phyloP scores from a whole-genome alignment of 306 rosid genomes.

The Erythrophleum fordii region DNA sequence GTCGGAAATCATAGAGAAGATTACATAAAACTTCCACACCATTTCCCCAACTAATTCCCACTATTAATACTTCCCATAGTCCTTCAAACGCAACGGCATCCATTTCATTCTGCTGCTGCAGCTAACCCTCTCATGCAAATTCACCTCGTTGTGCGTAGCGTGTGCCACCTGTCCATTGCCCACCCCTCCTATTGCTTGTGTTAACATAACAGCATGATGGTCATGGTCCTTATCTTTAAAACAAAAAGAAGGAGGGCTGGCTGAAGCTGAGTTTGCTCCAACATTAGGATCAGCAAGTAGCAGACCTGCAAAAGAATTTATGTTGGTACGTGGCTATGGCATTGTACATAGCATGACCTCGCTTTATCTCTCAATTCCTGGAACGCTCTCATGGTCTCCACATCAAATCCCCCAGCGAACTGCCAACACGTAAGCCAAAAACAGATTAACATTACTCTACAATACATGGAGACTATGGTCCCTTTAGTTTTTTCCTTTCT shows the following conservation, averaged over 20 bases:
- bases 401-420: slow-evolving; percentile 99
- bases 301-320: slow-evolving; percentile 67
- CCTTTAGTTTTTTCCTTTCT: neutral
- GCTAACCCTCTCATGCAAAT: too few species aligned
- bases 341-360: slow-evolving; percentile 80
- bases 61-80: too few species aligned
- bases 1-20: too few species aligned
- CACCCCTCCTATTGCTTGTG: too few species aligned
- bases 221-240: slow-evolving; percentile 58
- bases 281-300: slow-evolving; percentile 55
- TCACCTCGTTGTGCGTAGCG: too few species aligned
- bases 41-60: too few species aligned
- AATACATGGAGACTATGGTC: neutral
- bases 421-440: slow-evolving; percentile 45
- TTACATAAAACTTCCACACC: too few species aligned
- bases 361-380: slow-evolving; percentile 96
- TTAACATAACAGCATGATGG: too few species aligned
- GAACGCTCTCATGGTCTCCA: slow-evolving; percentile 93
- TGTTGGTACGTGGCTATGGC: slow-evolving; percentile 84
- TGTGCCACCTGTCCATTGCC: too few species aligned
- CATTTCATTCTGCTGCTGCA: too few species aligned
- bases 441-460: neutral
- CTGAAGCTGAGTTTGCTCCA: slow-evolving; percentile 91
- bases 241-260: slow-evolving; percentile 23
- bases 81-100: too few species aligned